Evolutionary conservation across 2,329 filamentous ascomycete species (phyloP), one percentile per base, ranked within the genome.

Genomic region (Sporothrix pallida): DNA sequence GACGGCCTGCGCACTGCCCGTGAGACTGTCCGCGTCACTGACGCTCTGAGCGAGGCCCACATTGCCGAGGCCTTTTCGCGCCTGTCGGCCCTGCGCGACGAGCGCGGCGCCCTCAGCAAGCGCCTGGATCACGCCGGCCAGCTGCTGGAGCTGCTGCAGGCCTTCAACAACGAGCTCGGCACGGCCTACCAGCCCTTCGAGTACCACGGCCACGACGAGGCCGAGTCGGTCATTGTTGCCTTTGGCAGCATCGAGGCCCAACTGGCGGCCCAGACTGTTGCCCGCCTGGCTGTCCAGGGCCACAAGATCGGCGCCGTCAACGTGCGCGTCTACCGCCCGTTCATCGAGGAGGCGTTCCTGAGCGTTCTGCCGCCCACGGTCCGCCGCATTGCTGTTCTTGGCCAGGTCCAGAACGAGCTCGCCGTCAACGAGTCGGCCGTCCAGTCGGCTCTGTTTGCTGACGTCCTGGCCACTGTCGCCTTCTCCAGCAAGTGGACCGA

Each of bases 131-230:
- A 86, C 68, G 92, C 93, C 75, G 92, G 90, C 72, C 93, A 92
- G 83, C 85, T 92, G 2, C 82, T 90, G 50, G 89, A 90, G 75
- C 84, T 95, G 8, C 86, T 97, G 68, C 86, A 90, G 75, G 88
- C 90, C 17, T 91, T 97, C 83, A 99, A 98, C 83, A 89, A 90
- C 76, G 94, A 98, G 84, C 90, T 99, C 31, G 96, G 95, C 74
- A 98, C 96, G 62, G 91, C 95, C 77, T 99, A 99, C 81, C 89
- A 91, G 79, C 90, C 94, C 7, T 99, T 98, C 78, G 96, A 99
- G 84, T 99, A 99, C 84, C 89, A 92, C 79, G 96, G 96, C 31
- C 94, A 98, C 80, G 85, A 89, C 68, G 85, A 90, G 60, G 90
- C 96, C 3, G 92, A 95, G 77, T 90, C 91, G 10, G 94, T 99